These are phyloP conservation scores for Nannochloris sp. DNA, from an alignment of 139 green algal genomes.

Conservation along the genomic window DNA sequence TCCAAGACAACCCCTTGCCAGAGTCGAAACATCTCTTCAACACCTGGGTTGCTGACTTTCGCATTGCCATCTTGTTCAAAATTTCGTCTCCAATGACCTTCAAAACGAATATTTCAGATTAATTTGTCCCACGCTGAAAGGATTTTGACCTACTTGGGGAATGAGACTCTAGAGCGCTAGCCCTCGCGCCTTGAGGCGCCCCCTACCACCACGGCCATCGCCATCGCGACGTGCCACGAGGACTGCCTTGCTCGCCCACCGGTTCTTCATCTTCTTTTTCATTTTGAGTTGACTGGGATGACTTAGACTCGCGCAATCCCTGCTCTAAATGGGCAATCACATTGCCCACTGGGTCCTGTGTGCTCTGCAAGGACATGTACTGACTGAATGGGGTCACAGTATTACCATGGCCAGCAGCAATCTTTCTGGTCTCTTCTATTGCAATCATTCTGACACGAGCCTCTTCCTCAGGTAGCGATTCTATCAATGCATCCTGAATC, in stretches of 20 bases:
- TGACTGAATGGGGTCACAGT: neutral
- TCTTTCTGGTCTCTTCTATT: conserved; percentile 2
- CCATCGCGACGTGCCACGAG: neutral
- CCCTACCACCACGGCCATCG: neutral
- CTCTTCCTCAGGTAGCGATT: neutral
- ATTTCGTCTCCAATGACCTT: no score
- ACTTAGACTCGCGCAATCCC: no score
- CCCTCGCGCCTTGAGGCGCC: neutral
- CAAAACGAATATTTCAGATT: no score
- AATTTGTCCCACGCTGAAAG: no score
- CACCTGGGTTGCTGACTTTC: no score
- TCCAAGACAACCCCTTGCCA: no score
- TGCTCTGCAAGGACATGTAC: neutral
- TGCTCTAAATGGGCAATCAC: conserved; percentile 12
- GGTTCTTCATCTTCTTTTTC: no score
- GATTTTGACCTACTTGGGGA: neutral
- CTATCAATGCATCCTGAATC: conserved; percentile 16
- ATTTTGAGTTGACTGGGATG: no score
- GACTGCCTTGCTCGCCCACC: neutral
- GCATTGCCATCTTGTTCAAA: no score
- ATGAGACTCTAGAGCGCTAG: no score
- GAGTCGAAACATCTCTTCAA: no score
- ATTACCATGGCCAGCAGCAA: neutral
- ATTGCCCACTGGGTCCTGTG: conserved; percentile 1
- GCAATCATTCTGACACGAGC: neutral